These are phyloP conservation scores for Solanum sejunctum DNA, from an alignment of 257 asterid species.

Conservation along the genomic window DNA sequence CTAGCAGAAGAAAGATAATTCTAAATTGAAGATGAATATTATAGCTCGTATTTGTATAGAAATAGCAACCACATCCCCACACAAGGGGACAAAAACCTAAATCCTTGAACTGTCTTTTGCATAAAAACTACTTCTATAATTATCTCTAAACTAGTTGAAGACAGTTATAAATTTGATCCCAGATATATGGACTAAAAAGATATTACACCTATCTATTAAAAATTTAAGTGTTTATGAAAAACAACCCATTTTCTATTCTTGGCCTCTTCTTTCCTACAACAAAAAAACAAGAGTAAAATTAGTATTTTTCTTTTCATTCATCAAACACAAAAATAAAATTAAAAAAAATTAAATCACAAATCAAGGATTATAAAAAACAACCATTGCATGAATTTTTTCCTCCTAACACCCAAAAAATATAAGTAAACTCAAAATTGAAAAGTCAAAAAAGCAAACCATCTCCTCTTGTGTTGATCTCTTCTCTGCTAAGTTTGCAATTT, in stretches of 20 bases:
- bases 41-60: not conserved
- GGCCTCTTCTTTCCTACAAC: not conserved
- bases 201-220: too few species aligned
- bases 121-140: not conserved
- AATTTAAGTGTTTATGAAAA: not conserved
- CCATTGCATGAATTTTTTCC: too few species aligned
- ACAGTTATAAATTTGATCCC: too few species aligned
- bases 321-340: not conserved
- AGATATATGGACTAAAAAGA: too few species aligned
- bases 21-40: not conserved
- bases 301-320: not conserved
- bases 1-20: not conserved
- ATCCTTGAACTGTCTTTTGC: not conserved
- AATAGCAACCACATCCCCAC: not conserved
- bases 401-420: too few species aligned
- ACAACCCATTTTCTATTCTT: not conserved
- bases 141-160: not conserved
- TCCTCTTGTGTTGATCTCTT: too few species aligned
- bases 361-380: too few species aligned
- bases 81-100: not conserved
- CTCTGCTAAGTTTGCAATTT: too few species aligned
- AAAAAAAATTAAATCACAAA: not conserved
- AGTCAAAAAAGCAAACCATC: too few species aligned
- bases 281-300: not conserved
- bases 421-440: too few species aligned